Conservation (phyloP, 345 rosid species). For the Gossypium arboreum region DNA sequence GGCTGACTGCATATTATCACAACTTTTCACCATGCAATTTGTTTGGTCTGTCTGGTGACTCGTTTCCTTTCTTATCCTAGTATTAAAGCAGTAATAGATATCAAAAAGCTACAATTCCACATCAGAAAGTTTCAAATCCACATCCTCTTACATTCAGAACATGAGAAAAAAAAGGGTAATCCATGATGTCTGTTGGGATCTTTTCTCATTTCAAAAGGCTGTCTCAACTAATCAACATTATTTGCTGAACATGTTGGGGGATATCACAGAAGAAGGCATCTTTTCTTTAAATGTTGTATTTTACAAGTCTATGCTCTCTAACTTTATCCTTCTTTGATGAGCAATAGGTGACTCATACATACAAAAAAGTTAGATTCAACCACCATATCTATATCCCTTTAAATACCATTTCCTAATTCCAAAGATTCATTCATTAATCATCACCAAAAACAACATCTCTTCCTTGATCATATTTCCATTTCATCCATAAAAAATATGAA, state of each 20-base stretch:
- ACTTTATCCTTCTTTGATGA: conserved; percentile 23
- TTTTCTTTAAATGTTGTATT: conserved; percentile 2
- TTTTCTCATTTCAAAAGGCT: conserved; percentile 8
- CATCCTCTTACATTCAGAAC: conserved; percentile 12
- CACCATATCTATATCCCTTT: background rate
- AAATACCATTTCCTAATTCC: conserved; percentile 15
- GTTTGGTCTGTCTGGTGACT: background rate
- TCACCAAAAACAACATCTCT: background rate
- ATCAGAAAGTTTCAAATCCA: conserved; percentile 41
- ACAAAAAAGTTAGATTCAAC: conserved; percentile 25
- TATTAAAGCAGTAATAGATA: conserved; percentile 22
- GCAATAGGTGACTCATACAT: conserved; percentile 30
- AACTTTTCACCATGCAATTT: background rate
- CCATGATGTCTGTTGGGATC: conserved; percentile 6
- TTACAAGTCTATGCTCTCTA: background rate
- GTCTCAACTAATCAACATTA: conserved; percentile 21
- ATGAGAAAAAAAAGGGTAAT: background rate
- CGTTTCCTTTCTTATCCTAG: conserved; percentile 14
- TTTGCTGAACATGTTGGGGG: background rate
- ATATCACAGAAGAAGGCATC: background rate
- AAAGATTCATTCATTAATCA: background rate
- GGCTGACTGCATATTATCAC: conserved; percentile 18
- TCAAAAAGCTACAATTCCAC: conserved; percentile 49
- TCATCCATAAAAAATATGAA: conserved; percentile 24
- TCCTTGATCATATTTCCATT: background rate